A percentile compares a stretch with the other conserved stretches of the same genome.
Evolutionary conservation across 257 asterid species (phyloP).

Genomic region (Osmanthus fragrans): DNA sequence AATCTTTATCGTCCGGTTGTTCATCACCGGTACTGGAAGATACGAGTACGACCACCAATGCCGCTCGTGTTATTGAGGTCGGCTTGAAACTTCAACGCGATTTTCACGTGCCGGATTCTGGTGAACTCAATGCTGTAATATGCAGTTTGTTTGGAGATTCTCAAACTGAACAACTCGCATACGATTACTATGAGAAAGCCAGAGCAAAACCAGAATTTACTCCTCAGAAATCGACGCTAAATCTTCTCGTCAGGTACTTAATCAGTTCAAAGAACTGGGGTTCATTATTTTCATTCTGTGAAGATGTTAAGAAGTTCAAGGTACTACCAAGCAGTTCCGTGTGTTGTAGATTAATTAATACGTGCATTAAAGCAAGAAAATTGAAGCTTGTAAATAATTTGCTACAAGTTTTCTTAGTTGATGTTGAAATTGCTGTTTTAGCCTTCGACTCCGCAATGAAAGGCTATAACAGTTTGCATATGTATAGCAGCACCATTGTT

Average conservation of each 20-base stretch:
- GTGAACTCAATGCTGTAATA: slow-evolving; percentile 56
- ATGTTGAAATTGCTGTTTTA: slow-evolving; percentile 42
- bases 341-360: slow-evolving; percentile 52
- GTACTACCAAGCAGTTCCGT: slow-evolving; percentile 59
- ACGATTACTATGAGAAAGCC: slow-evolving; percentile 58
- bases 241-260: slow-evolving; percentile 71
- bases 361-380: slow-evolving; percentile 71
- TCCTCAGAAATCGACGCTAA: slow-evolving; percentile 57
- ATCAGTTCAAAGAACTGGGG: slow-evolving; percentile 56
- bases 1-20: slow-evolving; percentile 46
- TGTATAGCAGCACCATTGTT: slow-evolving; percentile 60
- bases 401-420: slow-evolving; percentile 47
- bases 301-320: slow-evolving; percentile 49
- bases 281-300: slow-evolving; percentile 37
- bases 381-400: slow-evolving; percentile 55
- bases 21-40: slow-evolving; percentile 58
- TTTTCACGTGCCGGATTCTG: slow-evolving; percentile 29
- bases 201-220: slow-evolving; percentile 44
- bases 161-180: slow-evolving; percentile 56
- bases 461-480: slow-evolving; percentile 81
- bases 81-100: slow-evolving; percentile 41
- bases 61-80: slow-evolving; percentile 39
- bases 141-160: slow-evolving; percentile 63
- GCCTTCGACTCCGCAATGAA: slow-evolving; percentile 82
- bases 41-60: slow-evolving; percentile 7